phyloP scores from a whole-genome alignment of 345 rosid species.

The Eucalyptus sp. region DNA sequence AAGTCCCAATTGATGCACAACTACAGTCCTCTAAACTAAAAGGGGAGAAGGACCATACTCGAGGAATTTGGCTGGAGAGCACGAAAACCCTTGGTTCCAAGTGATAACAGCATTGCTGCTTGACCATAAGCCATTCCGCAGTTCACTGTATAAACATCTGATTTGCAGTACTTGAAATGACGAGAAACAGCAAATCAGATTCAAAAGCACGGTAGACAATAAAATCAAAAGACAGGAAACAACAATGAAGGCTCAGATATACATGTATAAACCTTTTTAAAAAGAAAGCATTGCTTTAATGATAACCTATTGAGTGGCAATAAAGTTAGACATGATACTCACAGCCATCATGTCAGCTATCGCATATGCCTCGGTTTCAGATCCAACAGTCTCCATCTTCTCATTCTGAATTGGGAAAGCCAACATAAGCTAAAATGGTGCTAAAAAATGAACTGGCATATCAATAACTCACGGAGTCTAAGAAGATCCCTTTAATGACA shows the following conservation, averaged over 20 bases:
- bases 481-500: background rate
- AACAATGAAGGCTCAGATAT: background rate
- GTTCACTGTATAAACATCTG: constrained; percentile 66
- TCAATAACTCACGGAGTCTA: background rate
- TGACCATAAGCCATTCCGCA: constrained; percentile 89
- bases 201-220: background rate
- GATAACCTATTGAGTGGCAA: background rate
- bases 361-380: constrained; percentile 90
- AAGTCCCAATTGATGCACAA: background rate
- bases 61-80: constrained; percentile 63
- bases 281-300: background rate
- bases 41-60: constrained; percentile 32
- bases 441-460: background rate
- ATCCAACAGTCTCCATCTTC: constrained; percentile 77
- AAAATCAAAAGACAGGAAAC: background rate
- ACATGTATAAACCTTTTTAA: background rate
- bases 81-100: constrained; percentile 74
- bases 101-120: constrained; percentile 88
- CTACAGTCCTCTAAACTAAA: background rate
- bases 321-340: constrained; percentile 18
- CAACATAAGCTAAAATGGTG: background rate
- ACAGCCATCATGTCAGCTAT: constrained; percentile 78
- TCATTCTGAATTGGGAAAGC: constrained; percentile 37
- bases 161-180: constrained; percentile 45
- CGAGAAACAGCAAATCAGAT: background rate